Evolutionary conservation across 2,329 filamentous ascomycete genomes (phyloP).

Genomic region (Plectosphaerella sp.): DNA sequence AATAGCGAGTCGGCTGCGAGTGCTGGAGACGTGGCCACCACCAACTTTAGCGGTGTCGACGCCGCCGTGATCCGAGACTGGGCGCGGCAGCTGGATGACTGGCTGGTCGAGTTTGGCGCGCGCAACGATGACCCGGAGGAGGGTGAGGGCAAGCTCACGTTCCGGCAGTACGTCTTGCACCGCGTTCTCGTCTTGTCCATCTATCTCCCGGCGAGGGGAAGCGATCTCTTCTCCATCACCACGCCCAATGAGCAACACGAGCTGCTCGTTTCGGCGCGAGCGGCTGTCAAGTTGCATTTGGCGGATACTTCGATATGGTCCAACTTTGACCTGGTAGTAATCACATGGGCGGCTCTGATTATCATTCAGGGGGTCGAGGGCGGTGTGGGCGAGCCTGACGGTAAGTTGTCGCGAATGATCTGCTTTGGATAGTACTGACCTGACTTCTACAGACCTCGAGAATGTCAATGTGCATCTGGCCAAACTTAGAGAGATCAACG

Average conservation of each 20-base stretch:
- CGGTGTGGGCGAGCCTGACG: slow-evolving; percentile 30
- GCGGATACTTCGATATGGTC: slow-evolving; percentile 37
- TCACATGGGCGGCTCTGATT: slow-evolving; percentile 39
- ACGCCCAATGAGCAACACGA: slow-evolving; percentile 34
- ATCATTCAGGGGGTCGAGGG: slow-evolving; percentile 35
- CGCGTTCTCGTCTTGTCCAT: slow-evolving; percentile 36
- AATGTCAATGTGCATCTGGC: slow-evolving; percentile 23
- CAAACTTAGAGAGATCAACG: slow-evolving; percentile 20
- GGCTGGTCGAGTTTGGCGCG: slow-evolving; percentile 33
- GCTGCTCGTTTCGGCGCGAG: slow-evolving; percentile 33
- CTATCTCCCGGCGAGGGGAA: slow-evolving; percentile 34
- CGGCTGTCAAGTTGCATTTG: slow-evolving; percentile 32
- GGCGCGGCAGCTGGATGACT: slow-evolving; percentile 35
- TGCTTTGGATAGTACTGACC: not conserved
- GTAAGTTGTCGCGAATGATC: slow-evolving; percentile 13
- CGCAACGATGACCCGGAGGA: slow-evolving; percentile 21
- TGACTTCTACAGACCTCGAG: slow-evolving; percentile 14
- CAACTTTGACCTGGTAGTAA: slow-evolving; percentile 38
- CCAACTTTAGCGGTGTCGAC: slow-evolving; percentile 30
- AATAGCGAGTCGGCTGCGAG: slow-evolving; percentile 10
- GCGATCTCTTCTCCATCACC: slow-evolving; percentile 31
- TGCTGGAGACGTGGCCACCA: slow-evolving; percentile 14
- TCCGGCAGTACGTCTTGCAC: slow-evolving; percentile 36
- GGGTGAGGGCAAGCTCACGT: slow-evolving; percentile 27
- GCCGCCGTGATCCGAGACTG: slow-evolving; percentile 36